Percentiles rank a stretch among this genome's conserved stretches.
These are phyloP conservation scores for Herpetomonas tarakana DNA, from an alignment of 208 protist species.

Conservation along the genomic window DNA sequence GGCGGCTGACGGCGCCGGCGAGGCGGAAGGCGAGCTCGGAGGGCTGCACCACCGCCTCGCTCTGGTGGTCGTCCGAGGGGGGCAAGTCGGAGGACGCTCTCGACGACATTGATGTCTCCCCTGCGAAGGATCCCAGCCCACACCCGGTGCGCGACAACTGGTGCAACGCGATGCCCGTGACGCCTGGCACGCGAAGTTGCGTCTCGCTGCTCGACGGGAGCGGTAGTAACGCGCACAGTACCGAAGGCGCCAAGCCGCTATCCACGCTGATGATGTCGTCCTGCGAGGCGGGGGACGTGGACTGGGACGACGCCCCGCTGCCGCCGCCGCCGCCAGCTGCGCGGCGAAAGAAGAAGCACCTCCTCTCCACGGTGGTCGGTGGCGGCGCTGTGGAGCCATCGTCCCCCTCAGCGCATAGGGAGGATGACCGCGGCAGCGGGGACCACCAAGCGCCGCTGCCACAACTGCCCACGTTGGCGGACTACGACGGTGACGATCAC, in stretches of 20 bases:
- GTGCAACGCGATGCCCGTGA: neutral
- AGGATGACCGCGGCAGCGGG: neutral
- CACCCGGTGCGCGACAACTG: neutral
- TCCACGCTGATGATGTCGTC: neutral
- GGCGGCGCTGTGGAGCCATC: neutral
- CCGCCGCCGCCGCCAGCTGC: neutral
- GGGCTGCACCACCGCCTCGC: no score
- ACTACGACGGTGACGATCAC: no score
- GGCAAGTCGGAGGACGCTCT: neutral
- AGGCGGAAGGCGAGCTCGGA: neutral
- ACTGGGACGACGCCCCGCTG: neutral
- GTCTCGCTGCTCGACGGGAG: conserved; percentile 1
- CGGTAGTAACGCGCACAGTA: neutral
- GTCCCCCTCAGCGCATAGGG: no score
- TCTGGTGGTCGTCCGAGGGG: neutral
- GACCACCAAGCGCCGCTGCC: no score
- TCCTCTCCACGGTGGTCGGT: neutral
- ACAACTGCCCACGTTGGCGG: no score
- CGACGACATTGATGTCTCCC: neutral
- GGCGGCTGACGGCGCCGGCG: neutral
- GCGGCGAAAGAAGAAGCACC: neutral
- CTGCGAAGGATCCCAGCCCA: neutral
- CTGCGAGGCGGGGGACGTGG: neutral
- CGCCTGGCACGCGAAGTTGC: neutral
- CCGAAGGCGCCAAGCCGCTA: no score